phyloP scores from a whole-genome alignment of 352 stramenopile species.

The Phytophthora hybrid region DNA sequence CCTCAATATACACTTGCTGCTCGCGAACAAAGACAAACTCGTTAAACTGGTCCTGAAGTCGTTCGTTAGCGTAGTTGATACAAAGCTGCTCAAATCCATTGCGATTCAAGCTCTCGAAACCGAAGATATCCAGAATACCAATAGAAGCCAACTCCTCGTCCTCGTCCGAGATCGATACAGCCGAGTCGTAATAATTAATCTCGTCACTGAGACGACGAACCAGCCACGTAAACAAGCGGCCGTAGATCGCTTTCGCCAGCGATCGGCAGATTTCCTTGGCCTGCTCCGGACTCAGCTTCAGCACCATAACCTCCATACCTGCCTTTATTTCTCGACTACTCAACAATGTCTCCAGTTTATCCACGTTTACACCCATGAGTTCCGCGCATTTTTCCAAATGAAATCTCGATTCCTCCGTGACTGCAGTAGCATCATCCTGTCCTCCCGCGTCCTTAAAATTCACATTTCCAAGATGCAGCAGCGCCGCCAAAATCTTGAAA shows the following conservation, averaged over 20 bases:
- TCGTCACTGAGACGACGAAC: constrained; percentile 86
- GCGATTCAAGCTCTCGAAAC: constrained; percentile 83
- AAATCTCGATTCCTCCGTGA: constrained; percentile 44
- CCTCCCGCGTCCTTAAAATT: constrained; percentile 66
- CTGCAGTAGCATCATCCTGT: constrained; percentile 56
- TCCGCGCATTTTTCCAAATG: constrained; percentile 87
- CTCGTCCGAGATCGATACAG: constrained; percentile 48
- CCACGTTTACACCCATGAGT: constrained; percentile 87
- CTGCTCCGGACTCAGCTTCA: constrained; percentile 75
- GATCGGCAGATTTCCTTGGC: constrained; percentile 93
- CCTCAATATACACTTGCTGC: constrained; percentile 82
- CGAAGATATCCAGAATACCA: constrained; percentile 91
- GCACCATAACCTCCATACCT: constrained; percentile 88
- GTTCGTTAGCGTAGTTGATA: constrained; percentile 91
- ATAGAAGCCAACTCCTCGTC: constrained; percentile 73
- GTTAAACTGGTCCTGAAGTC: constrained; percentile 89
- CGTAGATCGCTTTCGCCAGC: constrained; percentile 97
- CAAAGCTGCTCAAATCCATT: constrained; percentile 91
- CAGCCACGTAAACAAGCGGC: constrained; percentile 96
- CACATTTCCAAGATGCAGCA: constrained; percentile 97
- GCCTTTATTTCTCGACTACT: constrained; percentile 93
- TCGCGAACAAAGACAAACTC: constrained; percentile 91
- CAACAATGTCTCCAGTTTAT: constrained; percentile 89
- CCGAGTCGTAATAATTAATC: constrained; percentile 78
- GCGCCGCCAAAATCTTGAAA: constrained; percentile 85